These are phyloP conservation scores for Boletus fagicola DNA, from an alignment of 768 basidiomycete genomes.

Conservation along the genomic window DNA sequence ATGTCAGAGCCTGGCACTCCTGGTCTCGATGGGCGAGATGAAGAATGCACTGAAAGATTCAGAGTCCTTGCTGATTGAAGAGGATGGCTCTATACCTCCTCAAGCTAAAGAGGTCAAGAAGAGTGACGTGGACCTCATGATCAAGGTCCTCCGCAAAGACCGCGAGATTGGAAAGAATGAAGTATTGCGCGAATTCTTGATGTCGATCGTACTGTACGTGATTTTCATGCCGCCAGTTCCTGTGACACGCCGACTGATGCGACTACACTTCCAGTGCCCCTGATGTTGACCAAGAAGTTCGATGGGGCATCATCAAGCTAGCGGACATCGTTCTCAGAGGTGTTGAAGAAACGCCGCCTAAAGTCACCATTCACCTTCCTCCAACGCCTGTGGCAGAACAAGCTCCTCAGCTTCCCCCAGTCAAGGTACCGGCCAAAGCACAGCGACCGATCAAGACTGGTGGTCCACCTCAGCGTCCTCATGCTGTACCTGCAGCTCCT, in stretches of 20 bases:
- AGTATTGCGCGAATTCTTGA: conserved; percentile 71
- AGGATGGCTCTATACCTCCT: conserved; percentile 73
- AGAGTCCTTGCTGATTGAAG: conserved; percentile 80
- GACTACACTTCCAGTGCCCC: conserved; percentile 49
- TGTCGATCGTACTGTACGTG: conserved; percentile 78
- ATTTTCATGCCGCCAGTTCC: conserved; percentile 4
- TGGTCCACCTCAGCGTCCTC: conserved; percentile 33
- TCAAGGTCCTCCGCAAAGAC: conserved; percentile 86
- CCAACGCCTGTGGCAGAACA: conserved; percentile 68
- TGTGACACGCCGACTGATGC: background rate
- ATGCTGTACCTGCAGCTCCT: conserved; percentile 28
- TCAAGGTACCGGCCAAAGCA: conserved; percentile 49
- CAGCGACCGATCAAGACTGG: conserved; percentile 35
- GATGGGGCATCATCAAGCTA: conserved; percentile 88
- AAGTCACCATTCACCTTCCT: conserved; percentile 79
- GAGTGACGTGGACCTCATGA: conserved; percentile 79
- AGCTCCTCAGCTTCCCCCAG: conserved; percentile 52
- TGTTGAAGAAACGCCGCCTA: conserved; percentile 79
- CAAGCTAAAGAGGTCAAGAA: conserved; percentile 74
- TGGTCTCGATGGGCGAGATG: conserved; percentile 91
- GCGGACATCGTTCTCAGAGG: conserved; percentile 86
- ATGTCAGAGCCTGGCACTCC: conserved; percentile 81
- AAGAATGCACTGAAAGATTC: conserved; percentile 69
- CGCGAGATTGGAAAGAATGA: conserved; percentile 81
- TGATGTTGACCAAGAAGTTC: conserved; percentile 82